phyloP scores from a whole-genome alignment of 1,139 yeast species.

The Geotrichum siamense region DNA sequence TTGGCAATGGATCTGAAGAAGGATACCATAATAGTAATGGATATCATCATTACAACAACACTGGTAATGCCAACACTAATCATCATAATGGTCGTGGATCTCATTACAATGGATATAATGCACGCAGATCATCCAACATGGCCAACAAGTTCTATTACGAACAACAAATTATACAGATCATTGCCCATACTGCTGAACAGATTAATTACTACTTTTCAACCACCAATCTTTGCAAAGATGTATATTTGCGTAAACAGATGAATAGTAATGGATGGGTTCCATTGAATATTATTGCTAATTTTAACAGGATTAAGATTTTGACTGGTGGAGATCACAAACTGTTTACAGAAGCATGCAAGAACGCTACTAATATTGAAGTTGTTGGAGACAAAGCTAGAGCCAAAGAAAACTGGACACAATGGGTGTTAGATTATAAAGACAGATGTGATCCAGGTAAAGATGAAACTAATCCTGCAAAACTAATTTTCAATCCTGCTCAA shows the following conservation, averaged over 20 bases:
- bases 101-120: constrained; percentile 14
- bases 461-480: constrained; percentile 29
- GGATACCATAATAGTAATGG: constrained; percentile 7
- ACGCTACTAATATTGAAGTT: constrained; percentile 41
- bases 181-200: too few relatives aligned
- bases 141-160: constrained; percentile 14
- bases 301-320: constrained; percentile 63
- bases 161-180: constrained; percentile 22
- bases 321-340: constrained; percentile 45
- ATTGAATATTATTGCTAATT: constrained; percentile 54
- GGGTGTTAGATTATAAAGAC: constrained; percentile 46
- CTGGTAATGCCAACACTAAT: constrained; percentile 20
- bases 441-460: constrained; percentile 40
- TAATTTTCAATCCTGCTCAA: constrained; percentile 34
- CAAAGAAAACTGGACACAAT: constrained; percentile 38
- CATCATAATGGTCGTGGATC: constrained; percentile 16
- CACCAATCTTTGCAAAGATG: constrained; percentile 78
- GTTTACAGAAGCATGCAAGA: constrained; percentile 42
- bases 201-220: constrained; percentile 83
- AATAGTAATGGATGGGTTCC: constrained; percentile 67
- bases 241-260: constrained; percentile 74
- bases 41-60: constrained; percentile 4
- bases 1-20: constrained; percentile 2
- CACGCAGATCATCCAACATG: constrained; percentile 11
- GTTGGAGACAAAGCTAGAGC: constrained; percentile 45